Percentiles rank a stretch among this genome's conserved stretches.
phyloP scores from a whole-genome alignment of 148 eudicot species.

The Fallopia convolvulus region DNA sequence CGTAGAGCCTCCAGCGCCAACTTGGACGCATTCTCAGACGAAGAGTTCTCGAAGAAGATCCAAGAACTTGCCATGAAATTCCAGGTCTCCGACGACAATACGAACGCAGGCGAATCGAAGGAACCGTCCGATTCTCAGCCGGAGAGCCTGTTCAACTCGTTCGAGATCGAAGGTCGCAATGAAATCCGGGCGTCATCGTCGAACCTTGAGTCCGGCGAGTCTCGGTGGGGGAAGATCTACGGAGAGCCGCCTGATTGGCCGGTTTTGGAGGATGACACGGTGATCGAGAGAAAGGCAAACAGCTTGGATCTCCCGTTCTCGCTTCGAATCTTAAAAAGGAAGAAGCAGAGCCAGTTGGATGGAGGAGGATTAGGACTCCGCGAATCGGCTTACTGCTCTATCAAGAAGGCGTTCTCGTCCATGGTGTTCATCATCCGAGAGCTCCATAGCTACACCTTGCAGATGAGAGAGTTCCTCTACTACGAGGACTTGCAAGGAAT shows the following conservation, averaged over 20 bases:
- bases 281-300: conserved; percentile 5
- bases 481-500: conserved; percentile 71
- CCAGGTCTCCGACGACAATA: neutral
- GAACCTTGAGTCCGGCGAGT: neutral
- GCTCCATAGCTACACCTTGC: conserved; percentile 55
- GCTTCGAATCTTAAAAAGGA: neutral
- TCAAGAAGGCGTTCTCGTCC: conserved; percentile 62
- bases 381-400: conserved; percentile 4
- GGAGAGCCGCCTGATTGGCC: conserved; percentile 12
- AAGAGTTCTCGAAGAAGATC: conserved; percentile 8
- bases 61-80: conserved; percentile 6
- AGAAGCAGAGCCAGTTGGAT: conserved; percentile 7
- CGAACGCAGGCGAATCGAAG: neutral
- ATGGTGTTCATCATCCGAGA: conserved; percentile 91
- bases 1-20: conserved; percentile 6
- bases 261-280: neutral
- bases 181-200: neutral
- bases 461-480: conserved; percentile 50
- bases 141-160: neutral
- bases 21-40: conserved; percentile 11
- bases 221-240: conserved; percentile 12
- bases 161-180: neutral
- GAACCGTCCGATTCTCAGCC: neutral
- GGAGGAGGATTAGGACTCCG: neutral
- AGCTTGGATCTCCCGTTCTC: conserved; percentile 12